phyloP scores from a whole-genome alignment of 768 basidiomycete genomes.

The Leccinum arenicola region DNA sequence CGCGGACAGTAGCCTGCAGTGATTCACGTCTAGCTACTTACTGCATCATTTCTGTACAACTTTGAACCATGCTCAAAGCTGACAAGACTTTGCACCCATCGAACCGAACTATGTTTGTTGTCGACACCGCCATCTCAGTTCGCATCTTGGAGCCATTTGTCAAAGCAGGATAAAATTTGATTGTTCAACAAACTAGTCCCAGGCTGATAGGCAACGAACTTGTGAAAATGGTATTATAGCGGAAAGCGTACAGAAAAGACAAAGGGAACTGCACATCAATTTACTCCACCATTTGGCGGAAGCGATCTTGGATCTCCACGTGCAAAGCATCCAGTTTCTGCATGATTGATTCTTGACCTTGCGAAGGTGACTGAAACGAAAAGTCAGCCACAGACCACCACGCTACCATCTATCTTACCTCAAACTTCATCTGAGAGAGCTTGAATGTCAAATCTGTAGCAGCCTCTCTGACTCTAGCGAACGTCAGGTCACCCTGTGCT shows the following conservation, averaged over 20 bases:
- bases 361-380: constrained; percentile 71
- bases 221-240: constrained; percentile 18
- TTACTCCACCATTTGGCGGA: constrained; percentile 82
- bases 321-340: constrained; percentile 79
- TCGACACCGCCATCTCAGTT: background rate
- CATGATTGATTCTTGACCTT: constrained; percentile 82
- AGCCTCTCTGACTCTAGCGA: constrained; percentile 82
- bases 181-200: background rate
- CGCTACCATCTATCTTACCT: constrained; percentile 49
- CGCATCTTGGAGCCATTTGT: background rate
- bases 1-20: too few relatives aligned
- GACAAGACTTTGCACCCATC: background rate
- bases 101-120: background rate
- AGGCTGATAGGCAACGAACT: background rate
- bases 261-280: constrained; percentile 7
- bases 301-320: constrained; percentile 88
- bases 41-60: background rate
- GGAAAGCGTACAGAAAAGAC: constrained; percentile 19
- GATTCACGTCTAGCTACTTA: too few relatives aligned
- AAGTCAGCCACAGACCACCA: constrained; percentile 10
- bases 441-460: constrained; percentile 90
- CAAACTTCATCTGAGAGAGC: constrained; percentile 99
- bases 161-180: background rate
- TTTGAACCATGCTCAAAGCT: background rate
- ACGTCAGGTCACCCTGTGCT: constrained; percentile 78